These are phyloP conservation scores for Fusarium mangiferae DNA, from an alignment of 2,329 filamentous ascomycete genomes.

Conservation along the genomic window DNA sequence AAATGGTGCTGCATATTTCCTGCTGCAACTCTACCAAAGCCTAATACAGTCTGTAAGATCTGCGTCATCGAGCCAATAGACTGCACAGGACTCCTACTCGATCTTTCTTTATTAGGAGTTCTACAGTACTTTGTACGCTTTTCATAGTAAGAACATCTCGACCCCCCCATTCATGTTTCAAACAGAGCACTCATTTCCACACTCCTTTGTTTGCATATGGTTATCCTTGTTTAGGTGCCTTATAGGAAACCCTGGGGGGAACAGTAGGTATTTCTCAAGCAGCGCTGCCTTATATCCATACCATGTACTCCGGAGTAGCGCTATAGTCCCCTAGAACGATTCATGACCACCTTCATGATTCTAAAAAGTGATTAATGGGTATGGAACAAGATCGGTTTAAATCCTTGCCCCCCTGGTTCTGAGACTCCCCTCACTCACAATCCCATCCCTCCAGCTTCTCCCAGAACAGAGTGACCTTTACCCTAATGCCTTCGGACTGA, in stretches of 20 bases:
- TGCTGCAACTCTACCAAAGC: not conserved
- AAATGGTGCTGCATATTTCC: not conserved
- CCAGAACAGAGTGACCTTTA: slow-evolving; percentile 3
- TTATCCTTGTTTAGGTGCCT: not conserved
- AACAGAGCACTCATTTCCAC: slow-evolving; percentile 11
- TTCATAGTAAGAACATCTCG: not conserved
- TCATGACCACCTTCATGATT: not conserved
- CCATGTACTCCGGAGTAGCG: not conserved
- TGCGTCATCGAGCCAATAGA: slow-evolving; percentile 9
- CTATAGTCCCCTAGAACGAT: slow-evolving; percentile 23
- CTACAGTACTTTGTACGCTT: not conserved
- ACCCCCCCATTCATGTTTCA: not conserved
- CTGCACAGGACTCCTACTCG: not conserved
- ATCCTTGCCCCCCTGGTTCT: slow-evolving; percentile 23
- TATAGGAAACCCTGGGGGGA: not conserved
- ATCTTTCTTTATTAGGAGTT: not conserved
- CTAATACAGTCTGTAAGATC: not conserved
- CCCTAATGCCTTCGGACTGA: slow-evolving; percentile 23
- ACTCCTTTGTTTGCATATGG: slow-evolving; percentile 11
- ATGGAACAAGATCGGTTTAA: slow-evolving; percentile 26
- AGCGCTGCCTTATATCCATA: not conserved
- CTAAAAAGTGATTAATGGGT: slow-evolving; percentile 2
- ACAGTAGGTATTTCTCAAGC: slow-evolving; percentile 9
- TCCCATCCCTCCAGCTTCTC: slow-evolving; percentile 1
- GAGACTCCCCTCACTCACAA: slow-evolving; percentile 1